Conservation (phyloP, 2,329 filamentous ascomycete species). For the Iodosphaeria phyllophila region DNA sequence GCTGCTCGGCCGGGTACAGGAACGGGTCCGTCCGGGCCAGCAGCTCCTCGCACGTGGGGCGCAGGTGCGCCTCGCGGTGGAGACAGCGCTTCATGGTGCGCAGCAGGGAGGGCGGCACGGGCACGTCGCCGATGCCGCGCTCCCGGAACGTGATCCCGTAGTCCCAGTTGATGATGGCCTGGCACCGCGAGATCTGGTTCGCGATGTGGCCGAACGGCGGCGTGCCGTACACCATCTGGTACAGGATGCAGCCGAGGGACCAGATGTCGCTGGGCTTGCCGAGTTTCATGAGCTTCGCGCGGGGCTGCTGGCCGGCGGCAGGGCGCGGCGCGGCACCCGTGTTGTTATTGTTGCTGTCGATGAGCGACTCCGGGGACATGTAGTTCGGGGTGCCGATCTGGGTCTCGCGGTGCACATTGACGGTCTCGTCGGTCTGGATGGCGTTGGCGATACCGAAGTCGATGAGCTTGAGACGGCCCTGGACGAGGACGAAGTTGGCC, state of each 20-base stretch:
- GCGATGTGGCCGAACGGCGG: slow-evolving; percentile 84
- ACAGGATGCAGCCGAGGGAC: slow-evolving; percentile 90
- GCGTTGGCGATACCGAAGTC: slow-evolving; percentile 98
- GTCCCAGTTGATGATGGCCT: slow-evolving; percentile 67
- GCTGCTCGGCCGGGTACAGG: slow-evolving; percentile 40
- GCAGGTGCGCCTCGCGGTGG: slow-evolving; percentile 38
- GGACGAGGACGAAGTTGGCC: slow-evolving; percentile 86
- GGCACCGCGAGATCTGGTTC: slow-evolving; percentile 71
- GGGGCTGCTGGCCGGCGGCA: no score
- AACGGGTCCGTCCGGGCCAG: slow-evolving; percentile 41
- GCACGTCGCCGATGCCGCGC: slow-evolving; percentile 44
- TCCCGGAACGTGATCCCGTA: slow-evolving; percentile 56
- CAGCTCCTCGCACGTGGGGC: slow-evolving; percentile 45
- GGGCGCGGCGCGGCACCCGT: slow-evolving; percentile 12
- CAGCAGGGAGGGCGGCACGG: slow-evolving; percentile 38
- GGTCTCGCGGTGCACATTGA: slow-evolving; percentile 91
- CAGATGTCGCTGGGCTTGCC: slow-evolving; percentile 94
- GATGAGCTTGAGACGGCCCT: slow-evolving; percentile 83
- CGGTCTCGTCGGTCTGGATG: slow-evolving; percentile 85
- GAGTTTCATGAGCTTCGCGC: slow-evolving; percentile 73
- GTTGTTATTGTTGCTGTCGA: slow-evolving; percentile 51
- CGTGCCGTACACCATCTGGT: slow-evolving; percentile 97
- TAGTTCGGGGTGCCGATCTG: slow-evolving; percentile 96
- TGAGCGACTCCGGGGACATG: slow-evolving; percentile 90
- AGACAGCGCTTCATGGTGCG: slow-evolving; percentile 45